These are phyloP conservation scores for Phytophthora sp. DNA, from an alignment of 352 stramenopile species.

Conservation along the genomic window DNA sequence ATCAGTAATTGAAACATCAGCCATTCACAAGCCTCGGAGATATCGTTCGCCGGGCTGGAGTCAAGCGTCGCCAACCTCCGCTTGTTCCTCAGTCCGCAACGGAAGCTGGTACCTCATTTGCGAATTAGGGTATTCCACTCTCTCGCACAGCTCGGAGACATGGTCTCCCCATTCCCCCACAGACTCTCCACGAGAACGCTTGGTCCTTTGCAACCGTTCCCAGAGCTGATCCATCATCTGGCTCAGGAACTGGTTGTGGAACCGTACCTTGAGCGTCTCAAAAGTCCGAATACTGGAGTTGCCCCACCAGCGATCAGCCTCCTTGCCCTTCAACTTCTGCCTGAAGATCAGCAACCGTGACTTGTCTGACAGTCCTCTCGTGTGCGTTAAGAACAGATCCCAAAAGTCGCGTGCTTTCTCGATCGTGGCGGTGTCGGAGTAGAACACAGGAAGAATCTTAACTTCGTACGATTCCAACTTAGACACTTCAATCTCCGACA, in stretches of 20 bases:
- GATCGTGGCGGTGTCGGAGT: no score
- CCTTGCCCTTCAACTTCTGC: no score
- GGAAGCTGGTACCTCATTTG: not conserved
- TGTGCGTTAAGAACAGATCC: no score
- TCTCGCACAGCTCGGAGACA: not conserved
- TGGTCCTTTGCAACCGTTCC: conserved; percentile 1
- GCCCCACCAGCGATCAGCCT: no score
- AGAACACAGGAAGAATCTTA: no score
- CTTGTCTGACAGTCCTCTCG: no score
- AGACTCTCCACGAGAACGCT: not conserved
- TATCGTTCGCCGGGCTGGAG: not conserved
- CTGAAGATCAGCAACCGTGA: no score
- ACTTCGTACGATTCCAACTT: no score
- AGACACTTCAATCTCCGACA: no score
- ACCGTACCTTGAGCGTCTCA: not conserved
- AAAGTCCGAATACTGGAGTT: no score
- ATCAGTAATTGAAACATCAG: no score
- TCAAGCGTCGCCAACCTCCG: not conserved
- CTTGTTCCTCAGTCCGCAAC: not conserved
- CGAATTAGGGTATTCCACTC: not conserved
- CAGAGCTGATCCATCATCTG: not conserved
- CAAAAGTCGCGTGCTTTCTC: no score
- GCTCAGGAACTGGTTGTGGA: not conserved
- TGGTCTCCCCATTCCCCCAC: not conserved
- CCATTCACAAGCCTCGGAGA: not conserved